Percentiles rank a stretch among this genome's conserved stretches.
phyloP scores from a whole-genome alignment of 805 yeast genomes.

The Saccharomycopsis selenospora region DNA sequence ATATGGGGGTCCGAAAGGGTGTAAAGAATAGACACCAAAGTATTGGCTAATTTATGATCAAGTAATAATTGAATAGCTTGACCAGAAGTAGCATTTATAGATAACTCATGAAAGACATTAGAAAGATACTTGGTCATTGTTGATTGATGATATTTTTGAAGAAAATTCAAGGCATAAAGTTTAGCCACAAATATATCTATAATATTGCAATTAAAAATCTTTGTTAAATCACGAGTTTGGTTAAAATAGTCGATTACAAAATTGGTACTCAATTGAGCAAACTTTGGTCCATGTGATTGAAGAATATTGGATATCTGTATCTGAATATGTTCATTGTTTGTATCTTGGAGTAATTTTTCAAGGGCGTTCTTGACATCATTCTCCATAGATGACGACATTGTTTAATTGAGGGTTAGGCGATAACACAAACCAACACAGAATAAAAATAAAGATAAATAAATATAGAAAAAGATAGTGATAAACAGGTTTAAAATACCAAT shows the following conservation, averaged over 20 bases:
- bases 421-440: no score
- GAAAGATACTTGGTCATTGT: constrained; percentile 1
- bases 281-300: not conserved
- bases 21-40: not conserved
- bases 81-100: not conserved
- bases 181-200: not conserved
- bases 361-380: constrained; percentile 1
- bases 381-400: not conserved
- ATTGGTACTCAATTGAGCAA: not conserved
- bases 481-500: no score
- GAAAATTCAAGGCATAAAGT: constrained; percentile 1
- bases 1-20: not conserved
- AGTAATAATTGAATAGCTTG: not conserved
- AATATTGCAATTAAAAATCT: not conserved
- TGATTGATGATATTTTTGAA: not conserved
- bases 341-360: not conserved
- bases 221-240: not conserved
- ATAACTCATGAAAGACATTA: not conserved
- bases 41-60: not conserved
- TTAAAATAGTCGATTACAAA: not conserved
- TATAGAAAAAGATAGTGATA: no score
- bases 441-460: no score
- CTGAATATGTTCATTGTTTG: not conserved
- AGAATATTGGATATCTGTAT: not conserved
- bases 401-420: no score